Evolutionary conservation across 192 early-diverging fungal genomes (phyloP), one percentile per base, ranked within the genome.

Genomic region (Coemansia sp.): DNA sequence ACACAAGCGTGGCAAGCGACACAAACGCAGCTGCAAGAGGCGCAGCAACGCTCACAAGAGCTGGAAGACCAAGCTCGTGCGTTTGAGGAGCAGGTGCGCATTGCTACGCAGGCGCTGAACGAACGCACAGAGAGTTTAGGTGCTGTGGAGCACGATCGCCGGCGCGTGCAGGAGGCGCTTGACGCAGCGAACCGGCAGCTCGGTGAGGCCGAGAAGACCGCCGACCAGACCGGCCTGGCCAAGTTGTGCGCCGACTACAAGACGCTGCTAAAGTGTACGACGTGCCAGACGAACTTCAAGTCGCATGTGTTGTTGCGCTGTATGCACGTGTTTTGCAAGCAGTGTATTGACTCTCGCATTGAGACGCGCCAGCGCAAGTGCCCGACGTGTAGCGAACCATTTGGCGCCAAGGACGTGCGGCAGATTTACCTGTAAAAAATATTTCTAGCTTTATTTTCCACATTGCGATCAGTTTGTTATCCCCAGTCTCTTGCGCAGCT

Each of bases 261-360:
- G 88, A 82, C 88, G n/a, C 69, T 97, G 44, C 84, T 96, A 37
- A 96, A 93, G 76, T 98, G 96, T 67, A 86, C 87, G 20, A 88
- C 91, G 47, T 98, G 96, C 79, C 86, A 86, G 63, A 87, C 79
- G 21, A 84, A 91, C 48, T 95, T 97, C 81, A 93, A 93, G 67
- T 86, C 85, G 28, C 92, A 92, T 67, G 81, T 89, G 3, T 73
- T 98, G 10, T 28, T 84, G 53, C 85, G 90, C 34, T 98, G 96
- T 74, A 96, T 96, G 94, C 96, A 98, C 66, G 90, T 90, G 12
- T 98, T 98, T 82, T 98, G 96, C 83, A 91, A 92, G 63, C 77
- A 85, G 60, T 98, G 96, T 67, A 89, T 97, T 62, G 92, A 96
- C 61, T 85, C 89, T 26, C 84, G 89, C 56, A 82, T 88, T 60